Percentiles rank a stretch among this genome's conserved stretches.
Evolutionary conservation across 164 flowering plant species (phyloP).

Genomic region (Magnolia officinalis): DNA sequence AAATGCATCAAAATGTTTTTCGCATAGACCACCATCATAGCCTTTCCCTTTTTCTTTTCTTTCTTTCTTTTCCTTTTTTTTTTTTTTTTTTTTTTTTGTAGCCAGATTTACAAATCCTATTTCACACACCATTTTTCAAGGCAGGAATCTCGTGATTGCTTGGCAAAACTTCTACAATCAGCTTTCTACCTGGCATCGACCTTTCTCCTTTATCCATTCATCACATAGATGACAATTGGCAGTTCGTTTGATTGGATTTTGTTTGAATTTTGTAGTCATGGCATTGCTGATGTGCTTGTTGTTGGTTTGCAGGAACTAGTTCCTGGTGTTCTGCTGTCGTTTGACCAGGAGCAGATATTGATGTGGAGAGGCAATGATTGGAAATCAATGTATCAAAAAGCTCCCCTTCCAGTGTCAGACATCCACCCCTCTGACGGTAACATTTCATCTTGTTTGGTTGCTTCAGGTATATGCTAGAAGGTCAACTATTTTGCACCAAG

Average conservation of each 20-base stretch:
- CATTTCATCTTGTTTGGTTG: slow-evolving; percentile 15
- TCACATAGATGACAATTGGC: too few species aligned
- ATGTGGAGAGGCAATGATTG: slow-evolving; percentile 88
- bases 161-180: neutral
- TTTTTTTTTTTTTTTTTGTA: too few species aligned
- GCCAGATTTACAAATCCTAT: neutral
- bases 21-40: neutral
- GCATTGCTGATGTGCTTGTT: slow-evolving; percentile 2
- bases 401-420: slow-evolving; percentile 13
- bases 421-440: slow-evolving; percentile 7
- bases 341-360: slow-evolving; percentile 86
- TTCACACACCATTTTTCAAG: neutral
- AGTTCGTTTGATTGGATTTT: neutral
- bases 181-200: neutral
- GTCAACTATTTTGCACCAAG: neutral
- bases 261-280: neutral
- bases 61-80: too few species aligned
- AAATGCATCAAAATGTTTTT: too few species aligned
- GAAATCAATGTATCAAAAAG: slow-evolving; percentile 60
- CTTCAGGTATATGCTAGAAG: slow-evolving; percentile 37
- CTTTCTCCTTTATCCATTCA: too few species aligned
- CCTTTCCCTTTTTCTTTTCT: neutral
- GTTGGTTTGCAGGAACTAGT: slow-evolving; percentile 73
- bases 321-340: slow-evolving; percentile 89
- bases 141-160: neutral